phyloP scores from a whole-genome alignment of 768 basidiomycete genomes.

The Strobilomyces echinocephalus region DNA sequence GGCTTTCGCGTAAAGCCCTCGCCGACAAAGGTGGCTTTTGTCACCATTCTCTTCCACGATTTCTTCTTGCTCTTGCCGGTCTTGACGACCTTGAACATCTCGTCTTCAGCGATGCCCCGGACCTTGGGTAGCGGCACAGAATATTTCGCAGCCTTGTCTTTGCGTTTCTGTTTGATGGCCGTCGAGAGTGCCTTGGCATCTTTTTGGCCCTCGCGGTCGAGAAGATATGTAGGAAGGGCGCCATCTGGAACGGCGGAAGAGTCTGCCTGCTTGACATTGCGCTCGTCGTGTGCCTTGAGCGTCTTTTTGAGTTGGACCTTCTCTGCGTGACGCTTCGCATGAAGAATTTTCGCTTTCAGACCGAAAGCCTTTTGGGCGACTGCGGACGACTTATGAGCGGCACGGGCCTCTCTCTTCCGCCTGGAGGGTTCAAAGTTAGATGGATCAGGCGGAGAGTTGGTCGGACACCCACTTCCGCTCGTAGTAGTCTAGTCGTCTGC shows the following conservation, averaged over 20 bases:
- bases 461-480: constrained; percentile 74
- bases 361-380: constrained; percentile 92
- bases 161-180: constrained; percentile 97
- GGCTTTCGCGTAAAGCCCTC: constrained; percentile 98
- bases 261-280: constrained; percentile 94
- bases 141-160: constrained; percentile 98
- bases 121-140: constrained; percentile 96
- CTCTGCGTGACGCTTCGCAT: constrained; percentile 93
- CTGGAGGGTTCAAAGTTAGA: constrained; percentile 33
- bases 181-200: constrained; percentile 94
- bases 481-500: constrained; percentile 91
- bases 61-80: constrained; percentile 96
- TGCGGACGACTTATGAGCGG: constrained; percentile 72
- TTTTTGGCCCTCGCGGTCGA: constrained; percentile 97
- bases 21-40: constrained; percentile 98
- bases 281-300: constrained; percentile 99
- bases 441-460: background rate
- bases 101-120: constrained; percentile 96
- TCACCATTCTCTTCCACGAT: constrained; percentile 99
- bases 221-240: constrained; percentile 90
- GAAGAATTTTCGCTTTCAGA: constrained; percentile 95
- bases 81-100: constrained; percentile 99
- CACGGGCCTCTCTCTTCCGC: constrained; percentile 78
- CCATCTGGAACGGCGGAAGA: constrained; percentile 78
- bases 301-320: constrained; percentile 99